Evolutionary conservation across 129 eudicot species (phyloP).

Genomic region (Smallanthus sonchifolius): DNA sequence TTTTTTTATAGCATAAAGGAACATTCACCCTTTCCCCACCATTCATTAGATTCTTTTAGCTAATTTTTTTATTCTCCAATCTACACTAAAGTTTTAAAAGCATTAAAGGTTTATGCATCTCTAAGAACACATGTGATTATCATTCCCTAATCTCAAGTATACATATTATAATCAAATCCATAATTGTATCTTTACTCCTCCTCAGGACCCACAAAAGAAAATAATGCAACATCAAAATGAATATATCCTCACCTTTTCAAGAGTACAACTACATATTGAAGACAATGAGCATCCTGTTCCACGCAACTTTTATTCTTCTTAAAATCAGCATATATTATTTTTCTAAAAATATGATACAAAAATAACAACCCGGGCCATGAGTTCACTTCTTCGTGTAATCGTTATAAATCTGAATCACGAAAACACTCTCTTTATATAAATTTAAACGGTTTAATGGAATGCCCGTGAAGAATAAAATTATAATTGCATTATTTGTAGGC

Average conservation of each 20-base stretch:
- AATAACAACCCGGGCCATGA: neutral
- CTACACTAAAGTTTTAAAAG: slow-evolving; percentile 21
- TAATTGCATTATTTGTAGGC: slow-evolving; percentile 25
- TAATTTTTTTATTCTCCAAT: slow-evolving; percentile 14
- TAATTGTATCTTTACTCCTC: neutral
- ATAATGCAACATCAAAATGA: slow-evolving; percentile 14
- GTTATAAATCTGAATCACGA: neutral
- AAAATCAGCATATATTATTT: neutral
- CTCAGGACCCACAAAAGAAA: neutral
- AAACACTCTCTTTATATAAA: neutral
- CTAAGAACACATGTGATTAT: slow-evolving; percentile 2
- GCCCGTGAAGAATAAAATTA: slow-evolving; percentile 11
- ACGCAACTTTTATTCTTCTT: slow-evolving; percentile 16
- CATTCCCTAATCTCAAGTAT: neutral
- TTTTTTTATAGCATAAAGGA: slow-evolving; percentile 32
- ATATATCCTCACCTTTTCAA: slow-evolving; percentile 24
- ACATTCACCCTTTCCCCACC: slow-evolving; percentile 29
- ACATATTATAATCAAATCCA: neutral
- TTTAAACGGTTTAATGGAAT: neutral
- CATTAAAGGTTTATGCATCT: slow-evolving; percentile 16
- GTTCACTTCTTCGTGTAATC: neutral
- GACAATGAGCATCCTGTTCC: slow-evolving; percentile 31
- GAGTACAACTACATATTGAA: slow-evolving; percentile 11
- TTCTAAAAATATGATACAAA: neutral
- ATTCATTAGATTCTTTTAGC: slow-evolving; percentile 31